Conservation (phyloP, 345 rosid species). For the Eucalyptus sp. region DNA sequence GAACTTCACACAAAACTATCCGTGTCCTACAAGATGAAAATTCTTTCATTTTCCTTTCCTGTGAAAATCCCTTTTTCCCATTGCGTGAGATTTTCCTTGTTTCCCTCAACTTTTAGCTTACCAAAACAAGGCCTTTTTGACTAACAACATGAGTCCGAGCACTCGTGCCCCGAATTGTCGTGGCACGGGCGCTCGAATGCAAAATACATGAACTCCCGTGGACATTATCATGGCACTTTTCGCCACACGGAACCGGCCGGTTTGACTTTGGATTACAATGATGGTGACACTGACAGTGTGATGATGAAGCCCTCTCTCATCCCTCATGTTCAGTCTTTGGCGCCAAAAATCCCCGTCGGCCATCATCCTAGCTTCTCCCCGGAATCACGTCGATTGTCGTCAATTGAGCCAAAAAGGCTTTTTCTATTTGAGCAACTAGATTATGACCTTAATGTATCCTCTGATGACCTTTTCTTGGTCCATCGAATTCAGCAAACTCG, state of each 20-base stretch:
- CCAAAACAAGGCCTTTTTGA: not conserved
- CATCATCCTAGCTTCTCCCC: not conserved
- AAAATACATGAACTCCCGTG: not conserved
- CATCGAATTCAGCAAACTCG: not conserved
- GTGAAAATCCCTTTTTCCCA: not conserved
- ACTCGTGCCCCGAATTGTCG: not conserved
- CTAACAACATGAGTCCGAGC: not conserved
- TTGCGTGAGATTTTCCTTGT: not conserved
- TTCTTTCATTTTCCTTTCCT: not conserved
- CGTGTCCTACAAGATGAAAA: not conserved
- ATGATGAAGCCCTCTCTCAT: not conserved
- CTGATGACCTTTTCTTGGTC: not conserved
- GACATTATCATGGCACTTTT: not conserved
- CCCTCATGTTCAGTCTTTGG: not conserved
- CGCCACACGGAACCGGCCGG: not conserved
- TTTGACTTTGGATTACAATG: not conserved
- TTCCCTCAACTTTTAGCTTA: not conserved
- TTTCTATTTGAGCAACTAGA: not conserved
- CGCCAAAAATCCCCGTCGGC: not conserved
- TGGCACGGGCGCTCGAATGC: not conserved
- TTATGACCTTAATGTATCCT: not conserved
- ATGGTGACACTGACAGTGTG: not conserved
- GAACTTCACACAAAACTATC: not conserved
- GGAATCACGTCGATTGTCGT: not conserved
- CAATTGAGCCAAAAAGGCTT: not conserved